Evolutionary conservation across 1,284 basidiomycete species (phyloP), one percentile per base, ranked within the genome.

Genomic region (Amylostereum areolatum): DNA sequence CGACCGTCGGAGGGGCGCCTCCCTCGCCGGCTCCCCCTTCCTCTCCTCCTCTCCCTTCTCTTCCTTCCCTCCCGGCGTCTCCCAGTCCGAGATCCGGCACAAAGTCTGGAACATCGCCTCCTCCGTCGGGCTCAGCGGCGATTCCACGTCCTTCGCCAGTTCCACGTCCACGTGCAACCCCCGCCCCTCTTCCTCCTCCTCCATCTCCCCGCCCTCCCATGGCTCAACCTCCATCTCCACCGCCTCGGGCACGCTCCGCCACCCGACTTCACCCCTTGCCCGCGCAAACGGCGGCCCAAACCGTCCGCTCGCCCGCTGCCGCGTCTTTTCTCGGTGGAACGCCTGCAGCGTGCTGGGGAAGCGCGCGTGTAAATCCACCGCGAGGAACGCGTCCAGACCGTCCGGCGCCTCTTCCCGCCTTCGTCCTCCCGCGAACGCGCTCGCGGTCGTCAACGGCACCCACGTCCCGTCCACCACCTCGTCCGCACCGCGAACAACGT

Each of bases 81-180:
- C 18, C 18, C 18, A 82, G 53, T 83, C 81, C 29, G 78, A 70
- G 49, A 73, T 72, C 30, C 74, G 67, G 56, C 81, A 86, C 28
- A 86, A 62, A 45, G 73, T 71, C 39, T 70, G 77, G 65, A 87
- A 86, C 46, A 87, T 78, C 60, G 83, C 80, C 59, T 83, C 77
- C 57, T 87, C 84, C 11, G 74, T 79, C n/a, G 80, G 78, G 53
- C 75, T 85, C 47, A 87, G 70, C 28, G 83, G 83, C 5, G 65
- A 64, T 46, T 78, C 77, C 28, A 57, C 53, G 4, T 57, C 54
- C 36, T 60, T 55, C 27, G 62, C 49, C 7, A 62, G 58, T 4
- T 59, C 50, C 43, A 71, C 63, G 29, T 59, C 53, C 5, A 59
- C 59, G 34, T 65, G 64, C 29, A 63, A 59, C 41, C 59, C 54